phyloP scores from a whole-genome alignment of 192 early-diverging fungal genomes.

The Radiomyces spectabilis region DNA sequence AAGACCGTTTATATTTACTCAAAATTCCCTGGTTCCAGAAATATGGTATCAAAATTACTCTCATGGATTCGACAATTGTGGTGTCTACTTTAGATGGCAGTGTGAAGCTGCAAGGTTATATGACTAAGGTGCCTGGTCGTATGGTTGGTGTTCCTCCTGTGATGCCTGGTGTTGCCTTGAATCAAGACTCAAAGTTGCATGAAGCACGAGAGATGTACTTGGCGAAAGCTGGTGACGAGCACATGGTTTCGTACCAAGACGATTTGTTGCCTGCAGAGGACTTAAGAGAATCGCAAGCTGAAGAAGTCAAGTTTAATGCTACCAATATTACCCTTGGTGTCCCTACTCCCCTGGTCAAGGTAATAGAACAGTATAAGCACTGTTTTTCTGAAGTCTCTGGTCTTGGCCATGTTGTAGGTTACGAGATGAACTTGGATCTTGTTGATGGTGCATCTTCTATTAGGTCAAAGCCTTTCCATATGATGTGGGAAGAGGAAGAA shows the following conservation, averaged over 20 bases:
- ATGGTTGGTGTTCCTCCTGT: too few relatives aligned
- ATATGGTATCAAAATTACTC: neutral
- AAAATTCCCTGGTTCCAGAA: neutral
- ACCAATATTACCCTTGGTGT: neutral
- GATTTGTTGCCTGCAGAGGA: neutral
- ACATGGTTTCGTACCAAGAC: neutral
- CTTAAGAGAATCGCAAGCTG: neutral
- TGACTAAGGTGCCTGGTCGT: neutral
- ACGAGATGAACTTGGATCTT: neutral
- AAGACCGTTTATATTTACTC: neutral
- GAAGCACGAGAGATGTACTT: neutral
- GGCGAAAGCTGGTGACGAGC: neutral
- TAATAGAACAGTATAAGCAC: neutral
- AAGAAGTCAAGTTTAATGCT: neutral
- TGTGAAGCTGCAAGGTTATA: neutral
- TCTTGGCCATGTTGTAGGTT: too few relatives aligned
- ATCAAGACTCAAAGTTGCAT: neutral
- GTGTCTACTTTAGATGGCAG: neutral
- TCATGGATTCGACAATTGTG: neutral
- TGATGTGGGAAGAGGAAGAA: neutral
- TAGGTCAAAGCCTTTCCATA: neutral
- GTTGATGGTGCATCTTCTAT: neutral
- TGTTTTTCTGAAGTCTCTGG: neutral
- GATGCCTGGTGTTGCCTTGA: neutral
- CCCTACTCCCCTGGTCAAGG: neutral